A percentile compares a stretch with the other conserved stretches of the same genome.
These are phyloP conservation scores for Xylaria sp. DNA, from an alignment of 2,329 filamentous ascomycete species.

Conservation along the genomic window DNA sequence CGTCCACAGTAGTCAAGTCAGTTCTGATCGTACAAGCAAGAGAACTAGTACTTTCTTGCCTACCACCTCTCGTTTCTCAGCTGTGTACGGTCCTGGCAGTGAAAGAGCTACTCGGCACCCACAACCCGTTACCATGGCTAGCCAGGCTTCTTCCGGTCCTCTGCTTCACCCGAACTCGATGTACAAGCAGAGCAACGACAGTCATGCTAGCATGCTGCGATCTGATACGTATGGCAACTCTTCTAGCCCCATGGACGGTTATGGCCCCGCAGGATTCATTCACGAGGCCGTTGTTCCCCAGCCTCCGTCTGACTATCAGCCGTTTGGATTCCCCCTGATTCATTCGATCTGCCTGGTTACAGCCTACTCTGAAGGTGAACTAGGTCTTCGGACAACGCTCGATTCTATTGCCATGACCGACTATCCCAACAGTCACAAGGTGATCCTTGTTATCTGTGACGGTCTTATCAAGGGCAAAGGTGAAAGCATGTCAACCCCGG, in stretches of 20 bases:
- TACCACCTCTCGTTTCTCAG: constrained; percentile 90
- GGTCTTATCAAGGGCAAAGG: constrained; percentile 96
- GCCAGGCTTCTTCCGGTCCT: constrained; percentile 70
- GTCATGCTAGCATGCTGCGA: constrained; percentile 60
- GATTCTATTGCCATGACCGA: constrained; percentile 97
- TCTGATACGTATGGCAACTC: constrained; percentile 51
- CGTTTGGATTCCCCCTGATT: constrained; percentile 89
- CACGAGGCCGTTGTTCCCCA: constrained; percentile 95
- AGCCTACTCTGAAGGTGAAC: constrained; percentile 91
- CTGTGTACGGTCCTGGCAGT: constrained; percentile 63
- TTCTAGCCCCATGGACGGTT: constrained; percentile 57
- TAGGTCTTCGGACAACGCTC: constrained; percentile 86
- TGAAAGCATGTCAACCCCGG: constrained; percentile 79
- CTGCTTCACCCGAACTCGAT: constrained; percentile 65
- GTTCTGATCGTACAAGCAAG: constrained; percentile 67
- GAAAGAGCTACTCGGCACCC: constrained; percentile 52
- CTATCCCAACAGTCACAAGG: constrained; percentile 98
- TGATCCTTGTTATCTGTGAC: constrained; percentile 93
- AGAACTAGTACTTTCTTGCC: constrained; percentile 80
- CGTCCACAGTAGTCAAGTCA: constrained; percentile 57
- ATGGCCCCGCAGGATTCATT: constrained; percentile 88
- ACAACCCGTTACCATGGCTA: constrained; percentile 88
- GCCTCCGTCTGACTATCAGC: constrained; percentile 93
- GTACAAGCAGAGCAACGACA: constrained; percentile 63
- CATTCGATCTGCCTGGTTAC: constrained; percentile 94